These are phyloP conservation scores for Pythium myriotylum DNA, from an alignment of 352 stramenopile species.

Conservation along the genomic window DNA sequence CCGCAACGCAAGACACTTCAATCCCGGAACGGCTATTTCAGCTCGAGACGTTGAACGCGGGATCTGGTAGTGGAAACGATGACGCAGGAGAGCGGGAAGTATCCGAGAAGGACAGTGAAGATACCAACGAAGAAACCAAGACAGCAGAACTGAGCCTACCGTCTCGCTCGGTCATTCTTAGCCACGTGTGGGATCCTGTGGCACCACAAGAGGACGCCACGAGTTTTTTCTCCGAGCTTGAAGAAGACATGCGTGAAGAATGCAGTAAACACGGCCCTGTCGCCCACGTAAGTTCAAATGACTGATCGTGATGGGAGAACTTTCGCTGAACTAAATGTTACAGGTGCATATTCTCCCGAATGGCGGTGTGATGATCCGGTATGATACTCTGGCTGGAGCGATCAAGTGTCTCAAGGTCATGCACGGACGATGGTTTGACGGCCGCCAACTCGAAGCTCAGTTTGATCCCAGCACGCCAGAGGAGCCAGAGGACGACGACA, in stretches of 20 bases:
- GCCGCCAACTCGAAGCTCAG: constrained; percentile 57
- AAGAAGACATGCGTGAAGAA: constrained; percentile 77
- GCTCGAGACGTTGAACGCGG: constrained; percentile 1
- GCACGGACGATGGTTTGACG: constrained; percentile 80
- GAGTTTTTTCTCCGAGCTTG: constrained; percentile 69
- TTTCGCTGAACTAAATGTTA: constrained; percentile 1
- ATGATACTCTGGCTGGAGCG: constrained; percentile 47
- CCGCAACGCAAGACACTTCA: neutral
- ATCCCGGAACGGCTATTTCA: constrained; percentile 3
- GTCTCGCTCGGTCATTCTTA: constrained; percentile 63
- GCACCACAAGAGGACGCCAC: constrained; percentile 43
- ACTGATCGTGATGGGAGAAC: neutral
- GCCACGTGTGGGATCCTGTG: constrained; percentile 65
- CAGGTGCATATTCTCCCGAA: constrained; percentile 68
- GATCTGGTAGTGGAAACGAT: neutral
- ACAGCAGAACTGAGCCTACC: constrained; percentile 33
- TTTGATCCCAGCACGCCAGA: constrained; percentile 65
- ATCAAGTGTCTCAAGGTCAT: constrained; percentile 79
- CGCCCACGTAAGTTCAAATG: constrained; percentile 37
- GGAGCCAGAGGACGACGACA: constrained; percentile 60
- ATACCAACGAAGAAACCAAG: neutral
- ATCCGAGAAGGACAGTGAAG: no score
- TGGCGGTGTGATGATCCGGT: constrained; percentile 67
- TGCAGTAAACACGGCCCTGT: constrained; percentile 72
- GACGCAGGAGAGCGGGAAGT: neutral